Evolutionary conservation across 164 flowering plant species (phyloP).

Genomic region (Umbilicus rupestris): DNA sequence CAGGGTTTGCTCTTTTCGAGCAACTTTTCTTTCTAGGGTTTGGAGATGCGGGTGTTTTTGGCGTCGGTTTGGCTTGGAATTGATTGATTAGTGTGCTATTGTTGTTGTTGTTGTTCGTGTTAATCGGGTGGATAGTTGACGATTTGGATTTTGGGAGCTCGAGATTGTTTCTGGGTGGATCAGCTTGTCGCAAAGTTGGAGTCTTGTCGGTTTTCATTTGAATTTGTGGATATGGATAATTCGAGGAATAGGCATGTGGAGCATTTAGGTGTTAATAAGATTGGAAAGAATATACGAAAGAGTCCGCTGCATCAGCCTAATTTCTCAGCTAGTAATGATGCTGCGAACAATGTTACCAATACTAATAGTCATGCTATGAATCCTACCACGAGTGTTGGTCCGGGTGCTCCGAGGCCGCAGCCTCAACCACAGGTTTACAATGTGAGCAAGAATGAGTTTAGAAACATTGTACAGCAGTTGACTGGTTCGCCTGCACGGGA

Average conservation of each 20-base stretch:
- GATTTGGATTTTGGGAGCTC: neutral
- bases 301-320: slow-evolving; percentile 86
- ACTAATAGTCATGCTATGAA: neutral
- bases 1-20: no score
- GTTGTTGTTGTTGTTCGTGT: neutral
- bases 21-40: no score
- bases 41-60: no score
- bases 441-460: slow-evolving; percentile 86
- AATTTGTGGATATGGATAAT: slow-evolving; percentile 11
- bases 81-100: no score
- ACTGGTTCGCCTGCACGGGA: slow-evolving; percentile 88
- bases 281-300: slow-evolving; percentile 81
- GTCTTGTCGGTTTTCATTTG: slow-evolving; percentile 7
- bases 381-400: slow-evolving; percentile 10
- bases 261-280: slow-evolving; percentile 78
- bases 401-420: slow-evolving; percentile 43
- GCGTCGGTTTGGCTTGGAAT: no score
- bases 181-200: neutral
- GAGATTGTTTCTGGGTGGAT: neutral
- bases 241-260: slow-evolving; percentile 42
- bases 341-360: neutral
- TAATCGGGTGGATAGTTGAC: neutral
- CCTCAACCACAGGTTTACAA: slow-evolving; percentile 94
- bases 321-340: slow-evolving; percentile 26
- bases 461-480: slow-evolving; percentile 79